A percentile compares a stretch with the other conserved stretches of the same genome.
These are phyloP conservation scores for Gossypium aridum DNA, from an alignment of 441 rosid genomes.

Conservation along the genomic window DNA sequence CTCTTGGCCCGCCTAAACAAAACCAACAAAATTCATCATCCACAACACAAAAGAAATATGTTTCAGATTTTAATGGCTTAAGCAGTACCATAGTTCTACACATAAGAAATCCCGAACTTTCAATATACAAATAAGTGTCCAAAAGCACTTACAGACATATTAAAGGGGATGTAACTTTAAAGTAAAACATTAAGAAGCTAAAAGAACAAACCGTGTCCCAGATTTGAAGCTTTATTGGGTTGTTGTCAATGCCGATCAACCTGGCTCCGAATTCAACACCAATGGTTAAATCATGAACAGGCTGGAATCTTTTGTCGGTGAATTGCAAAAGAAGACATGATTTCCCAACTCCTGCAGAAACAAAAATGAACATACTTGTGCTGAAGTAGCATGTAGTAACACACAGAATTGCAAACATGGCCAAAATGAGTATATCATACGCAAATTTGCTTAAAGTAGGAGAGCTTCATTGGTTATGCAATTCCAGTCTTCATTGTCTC, in stretches of 20 bases:
- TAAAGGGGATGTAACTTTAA: background rate
- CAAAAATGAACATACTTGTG: background rate
- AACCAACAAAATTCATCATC: slow-evolving; percentile 9
- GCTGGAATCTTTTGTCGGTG: slow-evolving; percentile 29
- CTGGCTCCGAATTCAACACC: slow-evolving; percentile 33
- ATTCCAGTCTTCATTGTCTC: background rate
- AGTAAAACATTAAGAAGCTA: background rate
- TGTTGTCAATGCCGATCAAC: slow-evolving; percentile 23
- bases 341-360: slow-evolving; percentile 25
- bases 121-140: background rate
- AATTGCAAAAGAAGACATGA: slow-evolving; percentile 32
- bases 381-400: background rate
- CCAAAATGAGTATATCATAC: background rate
- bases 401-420: background rate
- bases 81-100: background rate
- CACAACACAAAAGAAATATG: background rate
- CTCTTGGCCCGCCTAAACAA: slow-evolving; percentile 26
- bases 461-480: background rate
- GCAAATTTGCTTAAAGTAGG: background rate
- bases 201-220: slow-evolving; percentile 27
- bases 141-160: background rate
- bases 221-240: slow-evolving; percentile 28
- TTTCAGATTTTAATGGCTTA: background rate
- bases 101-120: background rate
- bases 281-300: slow-evolving; percentile 30